Percentiles rank a stretch among this genome's conserved stretches.
phyloP scores from a whole-genome alignment of 1,284 basidiomycete genomes.

The Puccinia hordei region DNA sequence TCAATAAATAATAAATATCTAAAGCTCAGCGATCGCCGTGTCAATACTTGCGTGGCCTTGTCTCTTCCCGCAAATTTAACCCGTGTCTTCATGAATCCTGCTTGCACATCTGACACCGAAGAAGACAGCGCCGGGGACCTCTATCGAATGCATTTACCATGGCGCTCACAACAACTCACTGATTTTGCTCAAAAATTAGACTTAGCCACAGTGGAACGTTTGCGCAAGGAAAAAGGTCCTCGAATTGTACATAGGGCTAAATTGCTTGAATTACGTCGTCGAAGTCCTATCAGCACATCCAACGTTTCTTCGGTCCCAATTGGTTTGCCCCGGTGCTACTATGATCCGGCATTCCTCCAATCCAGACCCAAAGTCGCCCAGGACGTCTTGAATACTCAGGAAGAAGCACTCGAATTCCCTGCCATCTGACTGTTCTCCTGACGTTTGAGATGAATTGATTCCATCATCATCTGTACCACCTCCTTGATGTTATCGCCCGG shows the following conservation, averaged over 20 bases:
- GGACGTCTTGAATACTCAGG: constrained; percentile 16
- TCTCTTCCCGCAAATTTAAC: not conserved
- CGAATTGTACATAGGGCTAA: not conserved
- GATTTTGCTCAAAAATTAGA: not conserved
- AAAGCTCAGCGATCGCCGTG: not conserved
- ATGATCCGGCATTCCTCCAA: not conserved
- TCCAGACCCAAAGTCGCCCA: constrained; percentile 3
- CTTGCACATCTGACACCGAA: constrained; percentile 6
- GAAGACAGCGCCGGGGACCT: not conserved
- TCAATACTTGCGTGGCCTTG: constrained; percentile 12
- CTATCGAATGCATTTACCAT: constrained; percentile 11
- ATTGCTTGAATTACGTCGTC: constrained; percentile 10
- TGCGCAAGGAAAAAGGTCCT: not conserved
- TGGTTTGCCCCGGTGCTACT: constrained; percentile 15
- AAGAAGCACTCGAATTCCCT: not conserved
- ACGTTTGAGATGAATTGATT: not conserved
- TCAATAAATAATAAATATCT: not conserved
- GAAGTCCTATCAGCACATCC: not conserved
- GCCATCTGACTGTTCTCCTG: not conserved
- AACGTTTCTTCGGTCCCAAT: not conserved
- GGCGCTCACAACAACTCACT: not conserved
- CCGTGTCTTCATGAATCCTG: constrained; percentile 5
- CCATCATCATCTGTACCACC: constrained; percentile 8
- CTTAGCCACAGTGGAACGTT: not conserved
- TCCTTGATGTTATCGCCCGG: not conserved